Conservation (phyloP, 164 flowering plant genomes). For the Brasenia schreberi region DNA sequence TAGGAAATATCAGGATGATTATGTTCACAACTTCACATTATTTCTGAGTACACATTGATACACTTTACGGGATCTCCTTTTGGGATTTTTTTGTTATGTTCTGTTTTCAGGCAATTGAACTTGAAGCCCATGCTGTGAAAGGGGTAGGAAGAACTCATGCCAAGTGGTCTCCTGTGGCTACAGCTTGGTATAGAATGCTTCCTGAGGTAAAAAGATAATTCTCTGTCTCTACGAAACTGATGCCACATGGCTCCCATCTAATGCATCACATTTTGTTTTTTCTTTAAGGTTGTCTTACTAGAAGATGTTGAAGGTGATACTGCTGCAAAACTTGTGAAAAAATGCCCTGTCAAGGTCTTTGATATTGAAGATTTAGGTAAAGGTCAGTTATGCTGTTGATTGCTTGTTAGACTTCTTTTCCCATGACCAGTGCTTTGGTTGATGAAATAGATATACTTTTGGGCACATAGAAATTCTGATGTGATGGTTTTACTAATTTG, state of each 20-base stretch:
- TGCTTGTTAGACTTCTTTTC: not conserved
- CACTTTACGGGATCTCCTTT: too few species aligned
- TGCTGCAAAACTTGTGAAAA: conserved; percentile 58
- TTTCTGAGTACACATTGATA: too few species aligned
- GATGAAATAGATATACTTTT: not conserved
- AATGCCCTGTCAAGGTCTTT: conserved; percentile 78
- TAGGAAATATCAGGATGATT: too few species aligned
- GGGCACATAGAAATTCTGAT: too few species aligned
- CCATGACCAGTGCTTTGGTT: not conserved
- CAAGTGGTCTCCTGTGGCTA: conserved; percentile 96
- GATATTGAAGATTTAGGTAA: conserved; percentile 76
- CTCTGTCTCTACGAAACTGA: not conserved
- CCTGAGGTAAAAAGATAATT: conserved; percentile 72
- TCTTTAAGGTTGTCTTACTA: conserved; percentile 53
- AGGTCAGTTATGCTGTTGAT: conserved; percentile 22
- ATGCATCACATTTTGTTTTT: not conserved
- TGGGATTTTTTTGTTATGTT: not conserved
- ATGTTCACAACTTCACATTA: too few species aligned
- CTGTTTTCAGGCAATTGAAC: conserved; percentile 68
- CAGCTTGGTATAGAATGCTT: conserved; percentile 94
- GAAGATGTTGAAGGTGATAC: conserved; percentile 45
- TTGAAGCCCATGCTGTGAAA: conserved; percentile 95
- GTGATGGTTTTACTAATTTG: not conserved
- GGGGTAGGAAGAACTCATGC: conserved; percentile 92
- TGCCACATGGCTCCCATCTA: not conserved